phyloP scores from a whole-genome alignment of 2,329 filamentous ascomycete genomes.

The Trichoderma citrinoviride region DNA sequence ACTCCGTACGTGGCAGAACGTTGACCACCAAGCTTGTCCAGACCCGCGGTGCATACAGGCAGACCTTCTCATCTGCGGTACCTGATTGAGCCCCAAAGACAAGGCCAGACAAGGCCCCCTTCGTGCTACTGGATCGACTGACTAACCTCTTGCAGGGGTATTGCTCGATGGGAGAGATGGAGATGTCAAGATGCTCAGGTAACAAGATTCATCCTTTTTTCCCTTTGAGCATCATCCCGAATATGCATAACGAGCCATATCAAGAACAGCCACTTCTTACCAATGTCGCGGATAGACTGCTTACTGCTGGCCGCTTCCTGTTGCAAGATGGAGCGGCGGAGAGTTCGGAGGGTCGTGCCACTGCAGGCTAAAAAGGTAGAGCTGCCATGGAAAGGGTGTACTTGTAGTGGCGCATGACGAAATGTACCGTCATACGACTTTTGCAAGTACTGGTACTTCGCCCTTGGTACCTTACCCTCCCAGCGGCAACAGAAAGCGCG shows the following conservation, averaged over 20 bases:
- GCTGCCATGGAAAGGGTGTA: constrained; percentile 31
- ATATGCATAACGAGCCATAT: neutral
- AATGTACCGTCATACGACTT: constrained; percentile 38
- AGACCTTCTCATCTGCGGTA: neutral
- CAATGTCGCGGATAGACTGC: neutral
- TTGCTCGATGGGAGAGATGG: neutral
- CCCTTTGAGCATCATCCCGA: neutral
- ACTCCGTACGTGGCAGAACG: constrained; percentile 1
- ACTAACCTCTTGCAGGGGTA: no score
- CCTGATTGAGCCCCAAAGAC: neutral
- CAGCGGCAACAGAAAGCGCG: neutral
- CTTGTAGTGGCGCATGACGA: constrained; percentile 36
- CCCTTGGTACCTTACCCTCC: constrained; percentile 30
- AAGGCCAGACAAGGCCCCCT: neutral
- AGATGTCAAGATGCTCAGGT: neutral
- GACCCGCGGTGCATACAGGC: constrained; percentile 17
- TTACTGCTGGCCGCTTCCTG: neutral
- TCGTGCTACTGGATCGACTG: neutral
- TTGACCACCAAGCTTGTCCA: neutral
- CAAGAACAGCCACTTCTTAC: no score
- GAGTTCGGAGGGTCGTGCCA: constrained; percentile 7
- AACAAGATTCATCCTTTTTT: neutral
- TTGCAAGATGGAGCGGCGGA: constrained; percentile 15
- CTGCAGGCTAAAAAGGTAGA: neutral
- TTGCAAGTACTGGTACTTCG: constrained; percentile 34